A percentile compares a stretch with the other conserved stretches of the same genome.
Conservation (phyloP, 1,139 yeast species). For the Nakaseomyces uthaithaninus region DNA sequence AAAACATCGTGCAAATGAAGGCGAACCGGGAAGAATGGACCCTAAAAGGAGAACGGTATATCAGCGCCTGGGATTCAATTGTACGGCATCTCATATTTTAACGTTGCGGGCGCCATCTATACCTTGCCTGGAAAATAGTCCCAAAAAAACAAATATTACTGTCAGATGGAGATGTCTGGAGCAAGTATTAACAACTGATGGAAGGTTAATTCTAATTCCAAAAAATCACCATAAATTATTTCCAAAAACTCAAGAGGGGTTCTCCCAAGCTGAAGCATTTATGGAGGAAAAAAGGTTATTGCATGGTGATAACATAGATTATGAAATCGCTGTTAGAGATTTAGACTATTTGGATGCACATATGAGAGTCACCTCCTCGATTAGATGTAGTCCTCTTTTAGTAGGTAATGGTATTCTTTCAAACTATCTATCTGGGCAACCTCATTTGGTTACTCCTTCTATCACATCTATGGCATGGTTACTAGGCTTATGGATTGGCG, state of each 20-base stretch:
- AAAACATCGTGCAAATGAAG: constrained; percentile 22
- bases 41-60: constrained; percentile 16
- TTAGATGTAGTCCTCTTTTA: constrained; percentile 33
- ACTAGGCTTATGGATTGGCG: constrained; percentile 28
- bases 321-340: constrained; percentile 35
- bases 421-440: constrained; percentile 21
- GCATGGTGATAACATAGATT: constrained; percentile 26
- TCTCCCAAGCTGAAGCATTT: constrained; percentile 14
- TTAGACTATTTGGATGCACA: constrained; percentile 23
- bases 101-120: constrained; percentile 28
- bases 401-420: constrained; percentile 29
- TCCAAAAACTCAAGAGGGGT: constrained; percentile 21
- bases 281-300: constrained; percentile 12
- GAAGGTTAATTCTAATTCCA: constrained; percentile 20
- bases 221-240: constrained; percentile 22
- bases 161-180: constrained; percentile 20
- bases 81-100: constrained; percentile 34
- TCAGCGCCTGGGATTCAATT: constrained; percentile 28
- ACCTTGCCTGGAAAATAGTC: constrained; percentile 20
- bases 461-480: constrained; percentile 32
- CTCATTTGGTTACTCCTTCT: constrained; percentile 17
- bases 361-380: constrained; percentile 29
- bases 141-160: constrained; percentile 14
- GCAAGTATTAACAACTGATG: constrained; percentile 18
- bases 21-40: constrained; percentile 17